These are phyloP conservation scores for Spiraea crenata DNA, from an alignment of 331 rosid species.

Conservation along the genomic window DNA sequence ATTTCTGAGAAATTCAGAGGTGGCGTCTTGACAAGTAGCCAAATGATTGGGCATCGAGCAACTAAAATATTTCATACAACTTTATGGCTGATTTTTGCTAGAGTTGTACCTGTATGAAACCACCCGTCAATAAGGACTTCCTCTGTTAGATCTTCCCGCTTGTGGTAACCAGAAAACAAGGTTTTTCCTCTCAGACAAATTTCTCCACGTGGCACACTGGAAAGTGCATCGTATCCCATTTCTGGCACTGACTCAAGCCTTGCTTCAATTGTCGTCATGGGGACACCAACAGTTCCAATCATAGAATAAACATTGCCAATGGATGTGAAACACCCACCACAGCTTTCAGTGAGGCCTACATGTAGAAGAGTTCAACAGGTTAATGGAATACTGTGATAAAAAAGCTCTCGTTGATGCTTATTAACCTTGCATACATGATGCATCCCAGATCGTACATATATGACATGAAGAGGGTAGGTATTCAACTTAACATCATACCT, in stretches of 20 bases:
- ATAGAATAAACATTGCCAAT: constrained; percentile 65
- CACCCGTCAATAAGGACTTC: constrained; percentile 78
- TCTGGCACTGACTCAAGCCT: constrained; percentile 92
- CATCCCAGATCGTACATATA: background rate
- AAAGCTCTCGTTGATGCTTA: background rate
- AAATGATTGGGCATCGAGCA: background rate
- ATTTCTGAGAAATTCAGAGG: background rate
- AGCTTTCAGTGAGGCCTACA: constrained; percentile 86
- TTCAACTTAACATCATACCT: too few species aligned
- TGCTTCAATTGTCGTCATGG: constrained; percentile 75
- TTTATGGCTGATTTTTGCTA: background rate
- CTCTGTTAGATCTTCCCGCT: constrained; percentile 69
- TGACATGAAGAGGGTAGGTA: background rate
- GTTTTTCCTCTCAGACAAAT: constrained; percentile 73
- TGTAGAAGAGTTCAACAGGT: constrained; percentile 1
- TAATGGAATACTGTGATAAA: background rate
- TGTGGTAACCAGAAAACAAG: constrained; percentile 81
- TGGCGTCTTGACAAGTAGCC: background rate
- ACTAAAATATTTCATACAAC: background rate
- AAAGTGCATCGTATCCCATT: constrained; percentile 83
- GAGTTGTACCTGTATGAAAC: constrained; percentile 83
- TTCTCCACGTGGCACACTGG: constrained; percentile 71
- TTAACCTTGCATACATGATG: background rate
- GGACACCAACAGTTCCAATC: constrained; percentile 83
- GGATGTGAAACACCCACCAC: constrained; percentile 80